These are phyloP conservation scores for Mucor plumbeus DNA, from an alignment of 371 early-diverging fungal species.

Conservation along the genomic window DNA sequence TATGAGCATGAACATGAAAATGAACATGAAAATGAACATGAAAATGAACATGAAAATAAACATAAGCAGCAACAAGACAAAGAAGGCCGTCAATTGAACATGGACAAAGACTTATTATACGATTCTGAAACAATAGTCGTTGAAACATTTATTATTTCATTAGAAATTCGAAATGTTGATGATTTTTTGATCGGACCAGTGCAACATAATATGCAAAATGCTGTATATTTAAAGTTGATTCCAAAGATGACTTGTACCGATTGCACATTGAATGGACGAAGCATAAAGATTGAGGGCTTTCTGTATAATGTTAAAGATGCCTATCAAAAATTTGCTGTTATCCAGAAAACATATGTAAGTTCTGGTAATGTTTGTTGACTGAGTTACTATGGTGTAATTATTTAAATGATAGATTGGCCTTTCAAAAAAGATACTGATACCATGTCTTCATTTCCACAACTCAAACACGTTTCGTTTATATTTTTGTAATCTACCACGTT, in stretches of 20 bases:
- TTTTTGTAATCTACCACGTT: constrained; percentile 35
- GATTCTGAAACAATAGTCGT: background rate
- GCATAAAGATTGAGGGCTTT: constrained; percentile 31
- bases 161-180: constrained; percentile 22
- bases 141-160: constrained; percentile 31
- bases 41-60: too few relatives aligned
- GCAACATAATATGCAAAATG: constrained; percentile 24
- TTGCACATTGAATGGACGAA: constrained; percentile 27
- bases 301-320: constrained; percentile 35
- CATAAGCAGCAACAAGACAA: too few relatives aligned
- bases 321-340: constrained; percentile 29
- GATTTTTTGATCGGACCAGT: constrained; percentile 34
- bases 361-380: too few relatives aligned
- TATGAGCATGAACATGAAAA: background rate
- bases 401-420: constrained; percentile 30
- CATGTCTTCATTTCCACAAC: constrained; percentile 45
- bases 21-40: too few relatives aligned
- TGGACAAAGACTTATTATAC: background rate
- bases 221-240: constrained; percentile 33
- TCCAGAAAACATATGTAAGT: constrained; percentile 46
- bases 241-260: constrained; percentile 24
- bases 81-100: background rate
- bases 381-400: background rate
- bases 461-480: constrained; percentile 33
- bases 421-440: constrained; percentile 9